Base-by-base conservation (phyloP, 1,139 yeast species). In the Blastobotrys raffinosifermentans region DNA sequence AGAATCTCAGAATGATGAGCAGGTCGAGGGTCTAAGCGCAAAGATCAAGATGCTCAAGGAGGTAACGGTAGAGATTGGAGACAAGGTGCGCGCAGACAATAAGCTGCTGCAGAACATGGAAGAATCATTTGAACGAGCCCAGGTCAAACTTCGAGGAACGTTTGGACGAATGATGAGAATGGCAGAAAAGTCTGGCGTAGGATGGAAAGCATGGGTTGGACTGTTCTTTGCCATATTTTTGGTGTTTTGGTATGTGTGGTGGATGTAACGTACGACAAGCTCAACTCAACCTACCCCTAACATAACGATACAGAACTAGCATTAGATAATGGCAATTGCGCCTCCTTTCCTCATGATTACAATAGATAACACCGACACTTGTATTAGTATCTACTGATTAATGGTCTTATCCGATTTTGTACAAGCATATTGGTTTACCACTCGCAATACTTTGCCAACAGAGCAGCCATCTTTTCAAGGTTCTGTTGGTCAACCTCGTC, bases 181-280 rank as follows among this genome's bases (percentile, higher is more conserved):
- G 89, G 89, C 94, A 40, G 77, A 80, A 55, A 69, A 75, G 46
- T 84, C 94, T 3, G 93, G 94, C 3, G 79, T 86, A 31, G 71
- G 84, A 43, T 77, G 93, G 77, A 74, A 76, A 50, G 73, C 77
- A 54, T 87, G 96, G 96, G 63, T 82, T 27, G 56, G 67, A 10
- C 77, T 87, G 43, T 80, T 85, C 58, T 62, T 60, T 21, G 51
- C 83, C 14, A 77, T 87, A 8, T 67, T 73, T 35, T 48, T 83
- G 44, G 66, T 82, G 55, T 89, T 87, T 60, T 77, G 85, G 60
- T 80, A 80, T 70, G 87, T 86, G n/a, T 83, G 96, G 94, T 51
- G 53, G 51, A 40, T 54, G 32, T 55, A 35, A 36, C 9, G n/a
- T n/a, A n/a, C n/a, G n/a, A n/a, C n/a, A n/a, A n/a, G n/a, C n/a